Conservation (phyloP, 2,329 filamentous ascomycete genomes). For the Arachnomyces sp. region DNA sequence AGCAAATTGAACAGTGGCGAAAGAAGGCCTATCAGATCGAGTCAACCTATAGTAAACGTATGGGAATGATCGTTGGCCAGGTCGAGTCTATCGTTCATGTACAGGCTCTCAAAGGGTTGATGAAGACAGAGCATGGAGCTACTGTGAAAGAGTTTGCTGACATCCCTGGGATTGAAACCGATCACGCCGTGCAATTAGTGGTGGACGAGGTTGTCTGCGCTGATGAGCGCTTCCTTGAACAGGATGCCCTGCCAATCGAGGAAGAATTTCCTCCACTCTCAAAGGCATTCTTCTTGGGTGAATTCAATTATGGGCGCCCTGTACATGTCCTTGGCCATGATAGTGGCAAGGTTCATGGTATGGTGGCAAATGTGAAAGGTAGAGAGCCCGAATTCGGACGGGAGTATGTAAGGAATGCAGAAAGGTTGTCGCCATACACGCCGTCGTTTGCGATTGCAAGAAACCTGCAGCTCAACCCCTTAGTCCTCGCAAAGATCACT, state of each 20-base stretch:
- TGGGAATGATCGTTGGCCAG: conserved; percentile 76
- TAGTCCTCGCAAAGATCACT: conserved; percentile 91
- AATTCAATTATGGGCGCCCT: conserved; percentile 84
- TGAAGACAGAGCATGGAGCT: conserved; percentile 83
- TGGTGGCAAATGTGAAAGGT: conserved; percentile 62
- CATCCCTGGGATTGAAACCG: conserved; percentile 74
- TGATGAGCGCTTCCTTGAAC: conserved; percentile 88
- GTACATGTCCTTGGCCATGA: conserved; percentile 71
- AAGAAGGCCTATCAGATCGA: conserved; percentile 80
- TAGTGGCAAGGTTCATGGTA: conserved; percentile 66
- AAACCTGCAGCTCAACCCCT: conserved; percentile 69
- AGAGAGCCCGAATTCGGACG: conserved; percentile 76
- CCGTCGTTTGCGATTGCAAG: conserved; percentile 85
- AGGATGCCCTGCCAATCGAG: conserved; percentile 74
- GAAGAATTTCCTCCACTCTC: conserved; percentile 82
- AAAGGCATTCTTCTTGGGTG: conserved; percentile 85
- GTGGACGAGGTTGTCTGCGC: conserved; percentile 86
- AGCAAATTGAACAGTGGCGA: conserved; percentile 73
- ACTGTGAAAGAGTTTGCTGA: conserved; percentile 87
- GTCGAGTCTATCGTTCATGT: conserved; percentile 88
- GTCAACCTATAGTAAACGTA: conserved; percentile 76
- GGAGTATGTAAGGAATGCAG: conserved; percentile 61
- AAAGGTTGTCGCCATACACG: conserved; percentile 64
- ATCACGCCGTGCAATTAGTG: conserved; percentile 84
- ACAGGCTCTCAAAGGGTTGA: conserved; percentile 83